Evolutionary conservation across 1,284 basidiomycete genomes (phyloP), one percentile per base, ranked within the genome.

Genomic region (Entoloma clypeatum): DNA sequence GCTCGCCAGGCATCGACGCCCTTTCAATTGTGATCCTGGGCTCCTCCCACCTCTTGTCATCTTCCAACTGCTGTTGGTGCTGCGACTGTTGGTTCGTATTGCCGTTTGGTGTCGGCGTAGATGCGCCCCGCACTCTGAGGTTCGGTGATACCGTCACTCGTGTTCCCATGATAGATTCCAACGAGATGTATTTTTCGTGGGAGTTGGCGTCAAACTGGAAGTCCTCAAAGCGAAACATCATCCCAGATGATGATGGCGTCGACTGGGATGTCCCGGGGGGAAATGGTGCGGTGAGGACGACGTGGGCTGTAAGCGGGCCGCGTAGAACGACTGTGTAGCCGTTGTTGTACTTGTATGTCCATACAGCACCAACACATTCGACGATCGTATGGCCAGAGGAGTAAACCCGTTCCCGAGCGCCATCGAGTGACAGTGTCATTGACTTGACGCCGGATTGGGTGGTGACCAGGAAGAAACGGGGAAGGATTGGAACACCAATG

Each of bases 381-480:
- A 88, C 71, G 41, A 82, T 57, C 11, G 69, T 68, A 48, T 78
- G 78, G 4, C 72, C 69, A 17, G 64, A 63, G 0, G 61, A 56
- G 36, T 66, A 57, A 4, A 73, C 47, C 41, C 81, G 70, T 57
- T 89, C 86, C 7, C 78, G 75, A 1, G 79, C 82, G 26, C 81
- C 82, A 51, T 87, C 82, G 11, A 89, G 65, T 3, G 75, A 73
- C 16, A 89, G 60, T 11, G 76, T 72, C 83, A 89, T 87, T 9
- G 81, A 80, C 49, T 78, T 79, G 37, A 88, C 86, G 13, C 86
- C 86, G 4, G 86, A 86, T 56, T 86, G 81, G 3, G 79, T 80
- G 0, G 84, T 87, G 17, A 86, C 82, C 21, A 86, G 73, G 64
- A 89, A 86, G 62, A 88, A 87, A 25, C 85, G 79, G n/a, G 86